phyloP scores from a whole-genome alignment of 2,329 filamentous ascomycete species.

The Fusarium sulawesiense region DNA sequence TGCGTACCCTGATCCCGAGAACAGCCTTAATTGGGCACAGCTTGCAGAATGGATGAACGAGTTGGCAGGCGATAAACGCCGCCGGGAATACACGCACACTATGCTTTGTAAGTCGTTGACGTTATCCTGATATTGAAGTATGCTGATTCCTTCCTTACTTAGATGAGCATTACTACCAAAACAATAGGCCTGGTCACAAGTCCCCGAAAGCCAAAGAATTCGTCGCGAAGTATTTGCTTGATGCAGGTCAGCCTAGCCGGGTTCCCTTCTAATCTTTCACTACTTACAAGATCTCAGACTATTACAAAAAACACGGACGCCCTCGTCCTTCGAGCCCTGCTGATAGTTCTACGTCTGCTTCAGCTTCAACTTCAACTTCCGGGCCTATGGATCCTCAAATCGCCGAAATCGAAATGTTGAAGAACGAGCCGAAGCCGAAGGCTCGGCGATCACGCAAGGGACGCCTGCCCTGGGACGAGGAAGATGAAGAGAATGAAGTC shows the following conservation, averaged over 20 bases:
- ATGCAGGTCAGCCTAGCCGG: constrained; percentile 37
- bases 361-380: background rate
- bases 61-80: constrained; percentile 50
- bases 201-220: constrained; percentile 54
- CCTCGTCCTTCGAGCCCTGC: constrained; percentile 19
- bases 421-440: constrained; percentile 9
- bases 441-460: constrained; percentile 1
- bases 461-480: background rate
- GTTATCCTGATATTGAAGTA: background rate
- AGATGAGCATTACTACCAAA: constrained; percentile 62
- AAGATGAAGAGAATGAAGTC: background rate
- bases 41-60: constrained; percentile 55
- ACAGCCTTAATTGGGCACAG: constrained; percentile 51
- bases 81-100: constrained; percentile 54
- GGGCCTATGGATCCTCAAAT: constrained; percentile 8
- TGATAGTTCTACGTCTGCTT: background rate
- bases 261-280: background rate
- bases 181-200: constrained; percentile 51
- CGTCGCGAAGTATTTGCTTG: constrained; percentile 49
- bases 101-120: constrained; percentile 50
- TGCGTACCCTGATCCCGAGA: constrained; percentile 23
- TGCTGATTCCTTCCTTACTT: constrained; percentile 19
- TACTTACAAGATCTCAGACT: constrained; percentile 25
- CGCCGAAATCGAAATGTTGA: constrained; percentile 4
- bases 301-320: constrained; percentile 24